Percentiles rank a stretch among this genome's conserved stretches.
phyloP scores from a whole-genome alignment of 2,329 filamentous ascomycete species.

The Xylariaceae sp. region DNA sequence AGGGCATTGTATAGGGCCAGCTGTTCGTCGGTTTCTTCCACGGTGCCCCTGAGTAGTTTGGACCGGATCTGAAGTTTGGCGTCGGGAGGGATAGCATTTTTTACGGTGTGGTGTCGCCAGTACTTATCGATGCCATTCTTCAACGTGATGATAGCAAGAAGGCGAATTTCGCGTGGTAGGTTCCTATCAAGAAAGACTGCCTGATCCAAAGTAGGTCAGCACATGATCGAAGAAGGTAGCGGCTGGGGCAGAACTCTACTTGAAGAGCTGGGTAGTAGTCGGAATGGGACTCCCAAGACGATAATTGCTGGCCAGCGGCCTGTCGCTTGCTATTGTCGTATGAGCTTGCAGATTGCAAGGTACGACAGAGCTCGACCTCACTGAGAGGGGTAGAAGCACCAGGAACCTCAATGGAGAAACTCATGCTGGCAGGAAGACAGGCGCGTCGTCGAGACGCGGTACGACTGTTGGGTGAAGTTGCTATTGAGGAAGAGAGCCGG shows the following conservation, averaged over 20 bases:
- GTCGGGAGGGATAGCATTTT: conserved; percentile 61
- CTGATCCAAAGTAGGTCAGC: too few species aligned
- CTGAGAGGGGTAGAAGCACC: conserved; percentile 71
- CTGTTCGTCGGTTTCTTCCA: conserved; percentile 66
- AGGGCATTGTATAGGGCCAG: conserved; percentile 84
- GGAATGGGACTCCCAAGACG: conserved; percentile 59
- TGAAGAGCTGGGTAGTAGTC: conserved; percentile 64
- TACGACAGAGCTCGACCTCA: conserved; percentile 54
- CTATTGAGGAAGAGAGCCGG: too few species aligned
- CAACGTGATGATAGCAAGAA: conserved; percentile 85
- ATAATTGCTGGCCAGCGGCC: conserved; percentile 61
- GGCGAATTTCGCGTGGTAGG: conserved; percentile 69
- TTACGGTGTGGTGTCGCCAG: conserved; percentile 62
- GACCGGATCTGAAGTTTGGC: conserved; percentile 73
- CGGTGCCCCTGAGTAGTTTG: conserved; percentile 65
- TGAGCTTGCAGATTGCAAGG: conserved; percentile 56
- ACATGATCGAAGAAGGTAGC: not conserved
- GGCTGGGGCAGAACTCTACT: conserved; percentile 32
- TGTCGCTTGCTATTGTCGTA: conserved; percentile 56
- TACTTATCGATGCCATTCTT: conserved; percentile 96
- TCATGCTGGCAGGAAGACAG: conserved; percentile 41
- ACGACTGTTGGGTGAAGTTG: too few species aligned
- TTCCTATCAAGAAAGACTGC: conserved; percentile 74
- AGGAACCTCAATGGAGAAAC: conserved; percentile 67
- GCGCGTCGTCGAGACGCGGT: not conserved